A percentile compares a stretch with the other conserved stretches of the same genome.
Evolutionary conservation across 1,139 yeast genomes (phyloP).

Genomic region (Diutina ranongensis): DNA sequence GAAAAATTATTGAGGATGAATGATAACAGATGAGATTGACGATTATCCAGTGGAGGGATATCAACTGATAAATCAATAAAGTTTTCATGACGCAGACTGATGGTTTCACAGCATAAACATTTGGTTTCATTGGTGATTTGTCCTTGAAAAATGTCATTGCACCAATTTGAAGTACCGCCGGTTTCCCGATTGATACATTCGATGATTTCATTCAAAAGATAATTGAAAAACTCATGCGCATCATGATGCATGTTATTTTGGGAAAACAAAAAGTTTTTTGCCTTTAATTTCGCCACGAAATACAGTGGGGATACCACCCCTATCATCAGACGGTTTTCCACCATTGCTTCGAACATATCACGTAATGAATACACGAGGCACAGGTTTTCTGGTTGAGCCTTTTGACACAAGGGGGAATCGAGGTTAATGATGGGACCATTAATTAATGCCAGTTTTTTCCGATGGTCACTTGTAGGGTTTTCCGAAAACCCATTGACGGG

Average conservation of each 20-base stretch:
- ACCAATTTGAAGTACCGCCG: conserved; percentile 33
- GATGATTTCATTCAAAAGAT: conserved; percentile 68
- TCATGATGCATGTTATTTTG: conserved; percentile 91
- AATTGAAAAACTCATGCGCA: conserved; percentile 92
- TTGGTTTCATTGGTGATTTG: conserved; percentile 76
- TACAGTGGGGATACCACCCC: conserved; percentile 82
- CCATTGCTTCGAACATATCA: conserved; percentile 77
- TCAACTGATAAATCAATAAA: conserved; percentile 84
- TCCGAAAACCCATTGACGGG: conserved; percentile 35
- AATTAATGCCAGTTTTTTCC: conserved; percentile 69
- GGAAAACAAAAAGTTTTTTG: conserved; percentile 74
- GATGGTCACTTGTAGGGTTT: conserved; percentile 55
- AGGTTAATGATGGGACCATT: conserved; percentile 79
- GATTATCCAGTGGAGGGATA: conserved; percentile 48
- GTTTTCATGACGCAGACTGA: conserved; percentile 73
- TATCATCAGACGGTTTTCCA: conserved; percentile 53
- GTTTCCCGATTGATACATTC: conserved; percentile 46
- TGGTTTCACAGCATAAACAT: conserved; percentile 84
- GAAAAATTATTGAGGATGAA: conserved; percentile 71
- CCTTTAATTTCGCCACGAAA: conserved; percentile 64
- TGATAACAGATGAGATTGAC: conserved; percentile 50
- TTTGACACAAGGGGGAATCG: conserved; percentile 46
- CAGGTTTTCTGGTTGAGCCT: conserved; percentile 35
- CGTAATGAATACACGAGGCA: conserved; percentile 58
- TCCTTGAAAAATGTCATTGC: conserved; percentile 76